Base-by-base conservation (phyloP, 73 alveolate species). In the Blepharisma stoltei region DNA sequence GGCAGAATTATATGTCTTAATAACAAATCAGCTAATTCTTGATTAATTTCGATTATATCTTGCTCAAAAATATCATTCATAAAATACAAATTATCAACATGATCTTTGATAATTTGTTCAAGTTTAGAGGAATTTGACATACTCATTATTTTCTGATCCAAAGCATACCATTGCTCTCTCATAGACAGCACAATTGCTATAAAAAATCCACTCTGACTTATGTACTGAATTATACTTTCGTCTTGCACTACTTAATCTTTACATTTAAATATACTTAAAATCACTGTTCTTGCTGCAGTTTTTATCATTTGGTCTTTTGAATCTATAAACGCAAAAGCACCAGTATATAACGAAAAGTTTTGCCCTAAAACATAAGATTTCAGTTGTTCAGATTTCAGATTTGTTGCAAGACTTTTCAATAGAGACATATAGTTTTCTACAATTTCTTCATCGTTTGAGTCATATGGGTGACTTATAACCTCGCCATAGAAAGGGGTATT, bases 371-470 rank as follows among this genome's bases (percentile, higher is more conserved):
- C 23, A 25, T 60, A 60, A 1, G 14, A 9, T 60, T 25, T 25
- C 38, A 60, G 73, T 25, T 60, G 73, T 20, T n/a, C 18, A 18
- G 23, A 20, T 18, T n/a, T 14, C 37, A 60, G 46, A 25, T 60
- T 60, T 11, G 23, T 38, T 20, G 73, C 37, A 25, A 60, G 73
- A 2, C 73, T 38, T 60, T 60, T 60, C 18, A 60, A 9, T 1
- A 60, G 46, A 20, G 73, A 60, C 73, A 60, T 60, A 25, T 60
- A 60, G 46, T 60, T 60, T 20, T 60, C 73, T 20, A 60, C 23
- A 25, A 60, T 60, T 25, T 60, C 73, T 20, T 60, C 73, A 60
- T 60, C 73, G 5, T n/a, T 60, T 8, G 23, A 60, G 23, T 60
- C 73, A 25, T 14, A 60, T 20, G 73, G 73, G 5, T 60, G 73